A percentile compares a stretch with the other conserved stretches of the same genome.
These are phyloP conservation scores for Colletotrichum acutatum DNA, from an alignment of 2,329 filamentous ascomycete species.

Conservation along the genomic window DNA sequence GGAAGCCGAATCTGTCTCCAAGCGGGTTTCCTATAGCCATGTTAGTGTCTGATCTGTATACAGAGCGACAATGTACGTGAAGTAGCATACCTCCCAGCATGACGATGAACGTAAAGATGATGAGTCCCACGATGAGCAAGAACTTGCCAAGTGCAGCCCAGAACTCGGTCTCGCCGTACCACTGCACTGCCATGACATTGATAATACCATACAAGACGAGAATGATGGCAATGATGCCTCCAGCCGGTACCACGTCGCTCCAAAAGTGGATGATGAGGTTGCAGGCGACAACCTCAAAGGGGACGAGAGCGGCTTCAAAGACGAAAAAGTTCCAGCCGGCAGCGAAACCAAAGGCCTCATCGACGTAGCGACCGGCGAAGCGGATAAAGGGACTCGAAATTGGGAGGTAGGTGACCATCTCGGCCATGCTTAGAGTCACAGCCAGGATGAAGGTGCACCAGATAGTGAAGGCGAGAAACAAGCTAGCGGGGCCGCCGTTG, in stretches of 20 bases:
- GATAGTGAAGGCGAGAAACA: slow-evolving; percentile 69
- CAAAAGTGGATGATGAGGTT: slow-evolving; percentile 73
- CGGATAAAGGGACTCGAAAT: slow-evolving; percentile 84
- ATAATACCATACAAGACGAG: slow-evolving; percentile 61
- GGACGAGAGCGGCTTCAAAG: slow-evolving; percentile 74
- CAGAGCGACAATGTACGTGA: neutral
- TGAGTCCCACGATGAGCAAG: slow-evolving; percentile 75
- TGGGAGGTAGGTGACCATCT: slow-evolving; percentile 82
- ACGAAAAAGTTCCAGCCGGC: slow-evolving; percentile 81
- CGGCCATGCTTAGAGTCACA: slow-evolving; percentile 72
- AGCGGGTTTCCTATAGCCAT: slow-evolving; percentile 69
- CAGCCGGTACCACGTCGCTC: slow-evolving; percentile 69
- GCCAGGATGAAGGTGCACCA: slow-evolving; percentile 72
- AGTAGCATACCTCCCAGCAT: slow-evolving; percentile 75
- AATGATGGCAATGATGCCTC: slow-evolving; percentile 69
- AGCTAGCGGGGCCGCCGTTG: slow-evolving; percentile 67
- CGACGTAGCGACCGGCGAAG: slow-evolving; percentile 80
- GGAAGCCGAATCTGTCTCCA: slow-evolving; percentile 77
- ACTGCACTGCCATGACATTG: slow-evolving; percentile 79
- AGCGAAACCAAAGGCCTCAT: slow-evolving; percentile 79
- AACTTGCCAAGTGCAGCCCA: slow-evolving; percentile 78
- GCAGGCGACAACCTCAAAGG: slow-evolving; percentile 74
- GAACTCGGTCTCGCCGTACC: slow-evolving; percentile 84
- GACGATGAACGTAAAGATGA: slow-evolving; percentile 82
- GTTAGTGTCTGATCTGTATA: neutral